phyloP scores from a whole-genome alignment of 441 rosid genomes.

The Macaranga tanarius region DNA sequence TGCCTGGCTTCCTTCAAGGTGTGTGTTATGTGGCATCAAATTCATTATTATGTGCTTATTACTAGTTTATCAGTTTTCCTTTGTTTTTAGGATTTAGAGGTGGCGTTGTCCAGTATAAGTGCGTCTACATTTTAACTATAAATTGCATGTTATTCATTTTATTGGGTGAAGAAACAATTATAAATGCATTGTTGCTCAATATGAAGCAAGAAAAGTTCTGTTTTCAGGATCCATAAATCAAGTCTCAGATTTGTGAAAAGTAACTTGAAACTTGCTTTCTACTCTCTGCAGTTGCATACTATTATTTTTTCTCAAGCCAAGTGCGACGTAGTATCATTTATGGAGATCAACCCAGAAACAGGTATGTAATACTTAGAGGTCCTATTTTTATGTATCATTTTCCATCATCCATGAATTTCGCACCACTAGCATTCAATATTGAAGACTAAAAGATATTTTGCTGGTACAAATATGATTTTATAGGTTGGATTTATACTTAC shows the following conservation, averaged over 20 bases:
- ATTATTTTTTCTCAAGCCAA: slow-evolving; percentile 79
- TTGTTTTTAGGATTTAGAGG: not conserved
- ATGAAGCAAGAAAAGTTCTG: too few species aligned
- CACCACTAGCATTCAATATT: slow-evolving; percentile 8
- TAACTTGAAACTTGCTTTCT: slow-evolving; percentile 15
- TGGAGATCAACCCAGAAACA: slow-evolving; percentile 96
- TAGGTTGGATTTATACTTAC: slow-evolving; percentile 90
- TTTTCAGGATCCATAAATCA: too few species aligned
- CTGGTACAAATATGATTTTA: slow-evolving; percentile 20
- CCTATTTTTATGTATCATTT: slow-evolving; percentile 10
- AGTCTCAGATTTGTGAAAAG: slow-evolving; percentile 5
- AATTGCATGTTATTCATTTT: too few species aligned
- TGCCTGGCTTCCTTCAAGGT: slow-evolving; percentile 99
- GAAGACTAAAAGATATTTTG: slow-evolving; percentile 18
- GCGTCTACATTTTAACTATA: not conserved
- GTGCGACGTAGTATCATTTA: slow-evolving; percentile 79
- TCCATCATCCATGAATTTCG: not conserved
- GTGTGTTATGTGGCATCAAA: slow-evolving; percentile 12
- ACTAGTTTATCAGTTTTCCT: not conserved
- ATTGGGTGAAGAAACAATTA: too few species aligned
- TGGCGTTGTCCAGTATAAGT: not conserved
- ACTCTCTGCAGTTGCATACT: slow-evolving; percentile 68
- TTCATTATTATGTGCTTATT: not conserved
- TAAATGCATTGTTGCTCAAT: too few species aligned
- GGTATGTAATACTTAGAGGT: slow-evolving; percentile 42